phyloP scores from a whole-genome alignment of 208 protist genomes.

The Phytomonas sp. region DNA sequence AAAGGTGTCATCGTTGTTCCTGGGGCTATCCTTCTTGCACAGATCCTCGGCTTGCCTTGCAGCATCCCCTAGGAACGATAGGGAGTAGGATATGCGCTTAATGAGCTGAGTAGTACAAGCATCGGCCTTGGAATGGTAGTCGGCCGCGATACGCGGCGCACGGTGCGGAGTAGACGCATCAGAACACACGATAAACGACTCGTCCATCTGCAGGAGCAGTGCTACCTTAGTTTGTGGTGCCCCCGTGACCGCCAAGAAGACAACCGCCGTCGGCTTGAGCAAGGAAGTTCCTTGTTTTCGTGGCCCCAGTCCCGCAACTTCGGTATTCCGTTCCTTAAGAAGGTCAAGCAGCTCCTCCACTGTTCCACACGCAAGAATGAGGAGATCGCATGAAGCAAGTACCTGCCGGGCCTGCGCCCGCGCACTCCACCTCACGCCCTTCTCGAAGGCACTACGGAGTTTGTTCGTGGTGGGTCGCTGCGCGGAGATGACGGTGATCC shows the following conservation, averaged over 20 bases:
- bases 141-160: slow-evolving; percentile 3
- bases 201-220: slow-evolving; percentile 30
- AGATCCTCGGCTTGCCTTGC: slow-evolving; percentile 23
- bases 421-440: slow-evolving; percentile 9
- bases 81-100: slow-evolving; percentile 23
- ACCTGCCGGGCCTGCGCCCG: slow-evolving; percentile 28
- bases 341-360: slow-evolving; percentile 43
- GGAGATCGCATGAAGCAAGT: slow-evolving; percentile 32
- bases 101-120: slow-evolving; percentile 12
- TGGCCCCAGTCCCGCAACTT: background rate
- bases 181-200: slow-evolving; percentile 33
- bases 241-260: slow-evolving; percentile 56
- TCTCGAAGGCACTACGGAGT: slow-evolving; percentile 10
- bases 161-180: slow-evolving; percentile 14
- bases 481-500: slow-evolving; percentile 70
- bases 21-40: background rate
- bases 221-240: slow-evolving; percentile 44
- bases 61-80: slow-evolving; percentile 24
- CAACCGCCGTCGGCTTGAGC: slow-evolving; percentile 28
- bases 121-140: slow-evolving; percentile 1
- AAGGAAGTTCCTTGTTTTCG: background rate
- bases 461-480: slow-evolving; percentile 36
- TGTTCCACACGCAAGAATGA: slow-evolving; percentile 58
- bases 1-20: background rate
- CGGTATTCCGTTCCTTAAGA: slow-evolving; percentile 11